Evolutionary conservation across 306 rosid genomes (phyloP).

Genomic region (Sicyos edulis): DNA sequence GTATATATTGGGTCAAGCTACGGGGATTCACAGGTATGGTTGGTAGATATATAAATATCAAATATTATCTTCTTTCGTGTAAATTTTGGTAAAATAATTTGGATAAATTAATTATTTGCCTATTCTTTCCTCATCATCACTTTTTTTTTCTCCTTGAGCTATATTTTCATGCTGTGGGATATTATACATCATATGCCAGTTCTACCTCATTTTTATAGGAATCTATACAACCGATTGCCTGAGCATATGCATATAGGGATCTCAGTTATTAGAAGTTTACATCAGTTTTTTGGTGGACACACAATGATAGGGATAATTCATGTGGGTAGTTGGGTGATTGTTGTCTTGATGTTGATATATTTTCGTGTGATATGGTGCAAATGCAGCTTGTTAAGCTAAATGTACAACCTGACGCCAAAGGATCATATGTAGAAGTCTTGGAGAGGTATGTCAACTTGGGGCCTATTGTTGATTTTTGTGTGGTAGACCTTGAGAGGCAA

Average conservation of each 20-base stretch:
- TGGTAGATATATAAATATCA: neutral
- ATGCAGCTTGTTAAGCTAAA: constrained; percentile 85
- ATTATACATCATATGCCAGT: neutral
- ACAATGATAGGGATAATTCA: neutral
- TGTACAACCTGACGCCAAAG: constrained; percentile 82
- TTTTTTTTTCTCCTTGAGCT: too few species aligned
- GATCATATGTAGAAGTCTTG: constrained; percentile 84
- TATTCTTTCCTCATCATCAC: constrained; percentile 8
- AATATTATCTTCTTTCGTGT: neutral
- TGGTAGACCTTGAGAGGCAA: constrained; percentile 98
- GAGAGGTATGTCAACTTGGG: constrained; percentile 96
- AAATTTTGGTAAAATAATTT: neutral
- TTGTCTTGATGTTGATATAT: neutral
- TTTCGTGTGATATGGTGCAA: constrained; percentile 29
- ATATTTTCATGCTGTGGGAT: constrained; percentile 9
- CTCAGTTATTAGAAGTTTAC: neutral
- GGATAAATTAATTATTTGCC: neutral
- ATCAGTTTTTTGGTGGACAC: neutral
- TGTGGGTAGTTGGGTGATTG: constrained; percentile 11
- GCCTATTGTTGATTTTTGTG: constrained; percentile 95
- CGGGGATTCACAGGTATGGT: constrained; percentile 88
- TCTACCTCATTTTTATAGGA: neutral
- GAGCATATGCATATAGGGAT: neutral
- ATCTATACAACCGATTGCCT: neutral
- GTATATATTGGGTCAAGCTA: constrained; percentile 89